These are phyloP conservation scores for Zychaea mexicana DNA, from an alignment of 371 early-diverging fungal genomes.

Conservation along the genomic window DNA sequence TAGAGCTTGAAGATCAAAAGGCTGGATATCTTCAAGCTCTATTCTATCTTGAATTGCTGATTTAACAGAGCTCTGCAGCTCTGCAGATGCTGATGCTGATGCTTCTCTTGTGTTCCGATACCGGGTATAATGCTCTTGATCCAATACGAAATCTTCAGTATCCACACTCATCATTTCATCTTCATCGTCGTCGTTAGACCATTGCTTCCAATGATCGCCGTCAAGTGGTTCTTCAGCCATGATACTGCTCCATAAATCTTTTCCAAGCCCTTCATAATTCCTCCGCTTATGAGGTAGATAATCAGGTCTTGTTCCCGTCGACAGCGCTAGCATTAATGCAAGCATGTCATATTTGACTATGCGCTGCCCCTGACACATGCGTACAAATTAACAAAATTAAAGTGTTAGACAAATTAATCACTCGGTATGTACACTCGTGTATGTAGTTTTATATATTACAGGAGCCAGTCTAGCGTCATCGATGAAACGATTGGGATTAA, in stretches of 20 bases:
- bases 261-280: neutral
- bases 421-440: no score
- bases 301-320: neutral
- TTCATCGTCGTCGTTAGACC: slow-evolving; percentile 19
- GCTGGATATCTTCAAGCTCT: neutral
- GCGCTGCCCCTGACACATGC: slow-evolving; percentile 5
- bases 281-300: neutral
- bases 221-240: slow-evolving; percentile 32
- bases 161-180: slow-evolving; percentile 11
- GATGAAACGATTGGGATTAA: neutral
- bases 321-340: slow-evolving; percentile 15
- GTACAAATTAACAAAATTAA: no score
- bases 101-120: neutral
- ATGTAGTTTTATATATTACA: no score
- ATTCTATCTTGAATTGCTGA: neutral
- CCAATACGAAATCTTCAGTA: slow-evolving; percentile 19
- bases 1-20: neutral
- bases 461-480: no score
- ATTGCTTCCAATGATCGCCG: slow-evolving; percentile 39
- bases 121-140: slow-evolving; percentile 8
- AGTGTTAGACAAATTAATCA: no score
- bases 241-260: slow-evolving; percentile 22
- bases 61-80: no score
- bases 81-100: no score
- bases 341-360: slow-evolving; percentile 22